Evolutionary conservation across 139 green algal genomes (phyloP).

Genomic region (Edaphochlamys debaryana): DNA sequence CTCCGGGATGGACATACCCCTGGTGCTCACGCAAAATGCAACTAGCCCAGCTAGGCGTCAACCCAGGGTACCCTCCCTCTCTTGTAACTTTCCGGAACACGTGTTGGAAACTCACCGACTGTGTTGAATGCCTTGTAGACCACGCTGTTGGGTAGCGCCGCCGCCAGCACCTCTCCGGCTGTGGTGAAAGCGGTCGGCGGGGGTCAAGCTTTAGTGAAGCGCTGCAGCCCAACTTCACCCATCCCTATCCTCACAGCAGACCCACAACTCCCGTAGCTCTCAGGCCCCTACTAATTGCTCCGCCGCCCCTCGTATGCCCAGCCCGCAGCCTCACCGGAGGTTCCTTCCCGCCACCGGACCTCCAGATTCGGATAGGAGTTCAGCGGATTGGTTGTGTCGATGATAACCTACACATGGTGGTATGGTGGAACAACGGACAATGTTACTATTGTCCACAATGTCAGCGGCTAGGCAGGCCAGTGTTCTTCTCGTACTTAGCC

Average conservation of each 20-base stretch:
- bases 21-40: too few species aligned
- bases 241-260: too few species aligned
- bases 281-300: too few species aligned
- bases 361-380: slow-evolving; percentile 23
- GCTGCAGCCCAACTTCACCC: not conserved
- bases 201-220: not conserved
- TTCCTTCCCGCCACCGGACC: slow-evolving; percentile 22
- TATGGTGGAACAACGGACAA: not conserved
- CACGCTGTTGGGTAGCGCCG: slow-evolving; percentile 34
- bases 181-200: too few species aligned
- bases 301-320: too few species aligned
- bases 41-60: too few species aligned
- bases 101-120: slow-evolving; percentile 28
- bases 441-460: not conserved
- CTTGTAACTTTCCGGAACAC: too few species aligned
- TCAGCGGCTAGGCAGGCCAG: too few species aligned
- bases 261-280: too few species aligned
- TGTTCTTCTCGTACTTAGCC: too few species aligned
- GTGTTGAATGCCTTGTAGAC: slow-evolving; percentile 59
- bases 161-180: slow-evolving; percentile 47
- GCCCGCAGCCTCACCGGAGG: slow-evolving; percentile 41
- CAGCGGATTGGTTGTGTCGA: slow-evolving; percentile 51
- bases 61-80: too few species aligned
- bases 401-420: not conserved
- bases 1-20: too few species aligned